Conservation (phyloP, 192 early-diverging fungal species). For the Linnemannia schmuckeri region DNA sequence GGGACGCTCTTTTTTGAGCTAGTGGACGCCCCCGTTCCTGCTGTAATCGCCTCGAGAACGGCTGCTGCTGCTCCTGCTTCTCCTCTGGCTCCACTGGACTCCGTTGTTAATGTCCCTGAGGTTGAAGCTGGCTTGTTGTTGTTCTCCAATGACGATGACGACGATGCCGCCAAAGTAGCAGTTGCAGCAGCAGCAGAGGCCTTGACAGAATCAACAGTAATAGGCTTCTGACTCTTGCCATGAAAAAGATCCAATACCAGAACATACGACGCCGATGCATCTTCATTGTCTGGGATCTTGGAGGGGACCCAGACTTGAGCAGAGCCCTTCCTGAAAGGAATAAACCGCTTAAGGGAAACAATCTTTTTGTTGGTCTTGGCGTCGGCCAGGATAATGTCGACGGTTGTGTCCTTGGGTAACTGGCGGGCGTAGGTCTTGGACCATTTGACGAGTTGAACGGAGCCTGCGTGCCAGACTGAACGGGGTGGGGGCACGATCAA, state of each 20-base stretch:
- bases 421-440: conserved; percentile 33
- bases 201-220: conserved; percentile 17
- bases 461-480: conserved; percentile 45
- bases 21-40: not conserved
- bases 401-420: conserved; percentile 40
- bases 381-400: conserved; percentile 44
- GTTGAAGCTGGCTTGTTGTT: not conserved
- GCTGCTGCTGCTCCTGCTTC: not conserved
- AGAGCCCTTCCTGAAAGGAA: conserved; percentile 24
- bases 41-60: not conserved
- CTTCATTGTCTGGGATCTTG: conserved; percentile 13
- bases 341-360: conserved; percentile 33
- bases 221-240: conserved; percentile 14
- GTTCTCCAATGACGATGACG: not conserved
- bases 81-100: not conserved
- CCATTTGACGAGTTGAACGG: conserved; percentile 34
- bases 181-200: not conserved
- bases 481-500: conserved; percentile 34
- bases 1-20: conserved; percentile 12
- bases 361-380: conserved; percentile 29
- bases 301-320: conserved; percentile 37
- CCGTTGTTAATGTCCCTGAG: not conserved
- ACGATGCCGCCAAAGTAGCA: not conserved
- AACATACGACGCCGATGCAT: conserved; percentile 6
- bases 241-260: conserved; percentile 35